Base-by-base conservation (phyloP, 768 basidiomycete genomes). In the Suillus ampliporus region DNA sequence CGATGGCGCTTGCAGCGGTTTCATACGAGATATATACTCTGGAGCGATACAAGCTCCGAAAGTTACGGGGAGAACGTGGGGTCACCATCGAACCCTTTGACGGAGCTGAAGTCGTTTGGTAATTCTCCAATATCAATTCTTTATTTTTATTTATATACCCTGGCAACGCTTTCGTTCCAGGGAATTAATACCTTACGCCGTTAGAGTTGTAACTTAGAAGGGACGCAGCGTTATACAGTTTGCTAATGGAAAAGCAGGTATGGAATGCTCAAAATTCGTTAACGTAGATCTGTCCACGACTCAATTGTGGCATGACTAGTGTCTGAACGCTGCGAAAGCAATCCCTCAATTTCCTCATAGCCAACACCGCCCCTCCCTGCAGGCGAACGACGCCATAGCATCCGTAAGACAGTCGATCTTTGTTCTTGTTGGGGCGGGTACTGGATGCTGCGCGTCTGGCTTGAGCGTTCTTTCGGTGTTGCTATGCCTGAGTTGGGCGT, bases 11-110 rank as follows among this genome's bases (percentile, higher is more conserved):
- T 5, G 91, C 97, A 0, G 85, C 84, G 10, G 75, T 76, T 4
- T 88, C 90, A 2, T 97, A 95, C 73, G 91, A 95, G 67, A 77
- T 84, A 11, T 97, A 95, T 72, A 76, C 81, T 15, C 80, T 97
- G 5, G 91, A 94, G 71, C 85, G 96, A 14, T 86, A 92, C 71
- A 80, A 86, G 10, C 74, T 98, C 41, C 76, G 81, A 56, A 99
- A 97, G 76, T 72, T 73, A 5, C 75, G 75, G 48, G 95, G 94
- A 1, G 80, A 86, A 64, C 77, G 71, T 7, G 77, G 80, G 5
- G 77, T 97, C 9, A 74, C 76, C 2, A 78, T 97, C 11, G 81
- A 86, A 61, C 80, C 82, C 0, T 97, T 87, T 71, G 75, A 74
- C 4, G 83, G 85, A 7, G 84, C 83, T 5, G 89, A 91, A 28